phyloP scores from a whole-genome alignment of 2,329 filamentous ascomycete species.

The Grosmannia serpens region DNA sequence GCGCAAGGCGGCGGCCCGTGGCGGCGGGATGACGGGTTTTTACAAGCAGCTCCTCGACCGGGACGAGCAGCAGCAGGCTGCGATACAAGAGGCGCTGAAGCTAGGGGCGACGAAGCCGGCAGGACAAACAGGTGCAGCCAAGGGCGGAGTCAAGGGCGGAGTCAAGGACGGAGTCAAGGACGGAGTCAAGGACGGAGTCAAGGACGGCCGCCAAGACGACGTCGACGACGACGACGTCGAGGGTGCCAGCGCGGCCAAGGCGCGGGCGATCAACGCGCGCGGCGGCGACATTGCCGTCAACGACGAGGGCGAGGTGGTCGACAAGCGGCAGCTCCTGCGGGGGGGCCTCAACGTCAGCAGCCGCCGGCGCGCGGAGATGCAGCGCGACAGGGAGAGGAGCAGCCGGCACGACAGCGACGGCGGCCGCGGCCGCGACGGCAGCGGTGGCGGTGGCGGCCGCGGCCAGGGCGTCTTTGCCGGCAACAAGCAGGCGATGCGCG shows the following conservation, averaged over 20 bases:
- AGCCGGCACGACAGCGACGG: background rate
- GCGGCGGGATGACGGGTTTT: constrained; percentile 60
- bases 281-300: constrained; percentile 56
- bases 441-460: constrained; percentile 13
- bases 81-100: constrained; percentile 58
- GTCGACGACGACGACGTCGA: constrained; percentile 33
- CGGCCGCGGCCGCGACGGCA: background rate
- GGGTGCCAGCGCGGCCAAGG: constrained; percentile 52
- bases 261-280: constrained; percentile 53
- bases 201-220: constrained; percentile 20
- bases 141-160: no score
- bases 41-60: constrained; percentile 63
- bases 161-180: no score
- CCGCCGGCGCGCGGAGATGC: constrained; percentile 42
- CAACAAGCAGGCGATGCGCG: constrained; percentile 55
- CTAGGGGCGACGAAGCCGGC: constrained; percentile 24
- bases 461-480: constrained; percentile 30
- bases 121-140: background rate
- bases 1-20: constrained; percentile 44
- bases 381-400: constrained; percentile 2
- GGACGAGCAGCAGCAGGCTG: constrained; percentile 57
- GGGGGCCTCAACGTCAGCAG: constrained; percentile 64
- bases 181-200: no score
- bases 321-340: constrained; percentile 68
- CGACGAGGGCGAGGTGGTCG: constrained; percentile 72